Evolutionary conservation across 2,329 filamentous ascomycete species (phyloP), one percentile per base, ranked within the genome.

Genomic region (Macrophomina pseudophaseolina): DNA sequence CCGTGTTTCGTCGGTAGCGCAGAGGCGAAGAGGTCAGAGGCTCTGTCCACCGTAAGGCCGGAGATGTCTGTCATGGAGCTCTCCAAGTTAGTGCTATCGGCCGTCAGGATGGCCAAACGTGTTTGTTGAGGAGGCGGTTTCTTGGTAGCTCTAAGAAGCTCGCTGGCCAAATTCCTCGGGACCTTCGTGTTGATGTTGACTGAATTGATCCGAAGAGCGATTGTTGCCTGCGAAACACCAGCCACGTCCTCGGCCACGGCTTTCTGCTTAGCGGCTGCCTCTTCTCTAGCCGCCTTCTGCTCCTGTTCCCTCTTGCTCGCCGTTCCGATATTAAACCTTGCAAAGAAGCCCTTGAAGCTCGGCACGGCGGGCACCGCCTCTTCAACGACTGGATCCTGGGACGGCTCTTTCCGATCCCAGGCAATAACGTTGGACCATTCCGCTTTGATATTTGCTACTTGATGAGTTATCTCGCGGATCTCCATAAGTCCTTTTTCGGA

Each of bases 71-170:
- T 84, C 67, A 89, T 84, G 0, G 91, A 90, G 2, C 89, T 88
- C 64, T 89, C 82, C 0, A 88, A 85, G 72, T 95, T 93, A 72
- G 97, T 92, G 74, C 94, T 97, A 0, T 94, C 96, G 18, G 94
- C 93, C 0, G 94, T 97, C 58, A 99, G 80, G 40, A 98, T 91
- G 6, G 94, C 91, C 32, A 99, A 86, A 62, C 89, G 92, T 0
- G 95, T 96, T 11, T 86, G 86, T 75, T 93, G 97, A 0, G 95
- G 95, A 0, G 96, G 95, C 2, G 94, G 92, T 74, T 99, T 99
- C 80, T 98, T 97, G 0, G 96, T 99, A 16, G 96, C 95, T 68
- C 96, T 88, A 80, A 98, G 93, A 11, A 99, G 86, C 76, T 99
- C 96, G 1, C 89, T 85, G 2, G 93, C 89, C 72, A 98, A 93